These are phyloP conservation scores for Coemansia sp. DNA, from an alignment of 192 early-diverging fungal species.

Conservation along the genomic window DNA sequence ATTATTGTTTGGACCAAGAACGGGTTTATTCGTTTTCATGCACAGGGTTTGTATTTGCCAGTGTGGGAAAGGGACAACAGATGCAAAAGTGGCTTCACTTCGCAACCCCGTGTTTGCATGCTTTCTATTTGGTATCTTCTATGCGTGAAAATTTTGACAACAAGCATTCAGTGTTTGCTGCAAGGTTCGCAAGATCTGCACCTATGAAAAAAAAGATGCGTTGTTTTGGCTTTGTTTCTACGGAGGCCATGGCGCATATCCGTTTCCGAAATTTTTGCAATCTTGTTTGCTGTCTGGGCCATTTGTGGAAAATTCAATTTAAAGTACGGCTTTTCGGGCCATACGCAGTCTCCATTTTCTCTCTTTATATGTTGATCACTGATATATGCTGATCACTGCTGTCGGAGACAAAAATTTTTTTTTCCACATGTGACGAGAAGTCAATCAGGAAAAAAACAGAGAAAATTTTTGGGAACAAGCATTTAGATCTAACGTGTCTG, in stretches of 20 bases:
- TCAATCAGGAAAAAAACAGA: no score
- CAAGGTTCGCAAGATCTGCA: no score
- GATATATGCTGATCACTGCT: no score
- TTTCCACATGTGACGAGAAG: no score
- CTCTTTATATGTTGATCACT: not conserved
- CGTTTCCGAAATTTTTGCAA: not conserved
- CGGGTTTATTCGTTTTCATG: not conserved
- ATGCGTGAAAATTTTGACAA: not conserved
- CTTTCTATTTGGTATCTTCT: not conserved
- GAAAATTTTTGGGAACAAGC: no score
- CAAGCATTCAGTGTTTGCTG: no score
- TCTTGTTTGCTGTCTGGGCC: not conserved
- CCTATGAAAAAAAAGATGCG: no score
- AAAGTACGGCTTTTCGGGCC: not conserved
- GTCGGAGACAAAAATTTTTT: no score
- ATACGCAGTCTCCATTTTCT: not conserved
- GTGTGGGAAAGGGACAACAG: not conserved
- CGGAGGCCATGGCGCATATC: no score
- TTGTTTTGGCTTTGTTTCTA: no score
- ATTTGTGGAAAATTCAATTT: not conserved
- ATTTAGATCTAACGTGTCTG: no score
- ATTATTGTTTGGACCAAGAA: not conserved
- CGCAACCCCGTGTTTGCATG: not conserved
- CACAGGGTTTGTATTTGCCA: not conserved
- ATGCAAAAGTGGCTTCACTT: not conserved